Evolutionary conservation across 257 asterid species (phyloP), one percentile per base, ranked within the genome.

Genomic region (Plantago elongata): DNA sequence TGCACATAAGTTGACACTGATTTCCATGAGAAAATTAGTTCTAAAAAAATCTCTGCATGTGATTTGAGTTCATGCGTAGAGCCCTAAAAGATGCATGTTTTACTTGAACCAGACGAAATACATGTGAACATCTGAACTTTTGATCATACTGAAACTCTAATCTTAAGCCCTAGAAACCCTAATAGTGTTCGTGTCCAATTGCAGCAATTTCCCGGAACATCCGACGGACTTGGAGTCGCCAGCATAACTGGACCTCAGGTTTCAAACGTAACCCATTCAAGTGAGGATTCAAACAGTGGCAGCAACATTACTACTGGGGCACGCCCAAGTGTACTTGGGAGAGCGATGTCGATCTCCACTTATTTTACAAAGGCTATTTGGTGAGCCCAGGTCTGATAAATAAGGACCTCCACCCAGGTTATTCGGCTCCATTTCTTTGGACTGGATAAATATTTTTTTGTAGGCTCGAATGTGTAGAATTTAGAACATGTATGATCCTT

Each of bases 391-490:
- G 74, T 72, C 77, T 75, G 40, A 34, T 34, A 7, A 34, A 34
- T 70, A 86, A 88, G 16, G 75, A 78, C 9, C 71, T 77, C 62
- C 85, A 58, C 67, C 63, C 87, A 10, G 54, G n/a, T 10, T 7
- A 13, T 15, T 5, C 11, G 38, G 29, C 9, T 40, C 14, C 1
- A 13, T 10, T 4, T 17, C 34, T 9, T n/a, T 7, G 45, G 11
- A 40, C 69, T 64, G 63, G 56, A 45, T 55, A 18, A 51, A 54
- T 17, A 38, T 9, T 13, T 37, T 60, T 60, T 60, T 60, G 64
- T 60, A 60, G 64, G 43, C 14, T 17, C 27, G 3, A 38, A 12
- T 13, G n/a, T 14, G 34, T 51, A 49, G 54, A 13, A 8, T 14
- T 30, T 13, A 38, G 54, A 7, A 52, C 57, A 52, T 52, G 17